Evolutionary conservation across 805 yeast species (phyloP).

Genomic region (Novakomyces olei): DNA sequence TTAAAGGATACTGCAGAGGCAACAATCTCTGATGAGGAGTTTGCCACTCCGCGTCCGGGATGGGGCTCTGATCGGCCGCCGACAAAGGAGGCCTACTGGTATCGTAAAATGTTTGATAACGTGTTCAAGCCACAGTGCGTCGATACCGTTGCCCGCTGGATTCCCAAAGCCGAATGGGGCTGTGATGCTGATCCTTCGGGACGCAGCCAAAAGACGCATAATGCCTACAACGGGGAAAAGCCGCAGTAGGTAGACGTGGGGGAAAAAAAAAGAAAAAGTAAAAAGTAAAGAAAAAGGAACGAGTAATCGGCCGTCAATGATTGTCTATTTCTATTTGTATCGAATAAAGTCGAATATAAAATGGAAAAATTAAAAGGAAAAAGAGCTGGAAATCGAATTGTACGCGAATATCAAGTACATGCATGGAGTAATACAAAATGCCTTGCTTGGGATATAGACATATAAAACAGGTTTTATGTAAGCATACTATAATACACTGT

Average conservation of each 20-base stretch:
- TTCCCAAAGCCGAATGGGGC: constrained; percentile 99
- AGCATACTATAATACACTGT: too few species aligned
- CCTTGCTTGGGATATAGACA: too few species aligned
- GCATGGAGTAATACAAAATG: too few species aligned
- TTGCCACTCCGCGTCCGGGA: constrained; percentile 73
- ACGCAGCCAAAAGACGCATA: constrained; percentile 76
- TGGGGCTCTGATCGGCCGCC: constrained; percentile 94
- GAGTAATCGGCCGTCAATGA: too few species aligned
- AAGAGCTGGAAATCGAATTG: too few species aligned
- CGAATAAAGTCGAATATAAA: too few species aligned
- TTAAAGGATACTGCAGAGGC: constrained; percentile 87
- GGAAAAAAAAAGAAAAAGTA: too few species aligned
- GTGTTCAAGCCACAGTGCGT: constrained; percentile 82
- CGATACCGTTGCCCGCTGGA: constrained; percentile 95
- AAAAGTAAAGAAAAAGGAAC: too few species aligned
- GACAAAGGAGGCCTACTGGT: constrained; percentile 98
- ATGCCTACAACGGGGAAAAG: not conserved
- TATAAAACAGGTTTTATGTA: too few species aligned
- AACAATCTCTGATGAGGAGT: constrained; percentile 69
- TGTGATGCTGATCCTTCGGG: constrained; percentile 98
- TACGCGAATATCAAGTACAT: too few species aligned
- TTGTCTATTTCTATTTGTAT: too few species aligned
- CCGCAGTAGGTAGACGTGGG: not conserved
- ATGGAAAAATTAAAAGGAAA: too few species aligned
- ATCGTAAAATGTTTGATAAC: constrained; percentile 89